These are phyloP conservation scores for Cercospora brassicicola DNA, from an alignment of 2,329 filamentous ascomycete species.

Conservation along the genomic window DNA sequence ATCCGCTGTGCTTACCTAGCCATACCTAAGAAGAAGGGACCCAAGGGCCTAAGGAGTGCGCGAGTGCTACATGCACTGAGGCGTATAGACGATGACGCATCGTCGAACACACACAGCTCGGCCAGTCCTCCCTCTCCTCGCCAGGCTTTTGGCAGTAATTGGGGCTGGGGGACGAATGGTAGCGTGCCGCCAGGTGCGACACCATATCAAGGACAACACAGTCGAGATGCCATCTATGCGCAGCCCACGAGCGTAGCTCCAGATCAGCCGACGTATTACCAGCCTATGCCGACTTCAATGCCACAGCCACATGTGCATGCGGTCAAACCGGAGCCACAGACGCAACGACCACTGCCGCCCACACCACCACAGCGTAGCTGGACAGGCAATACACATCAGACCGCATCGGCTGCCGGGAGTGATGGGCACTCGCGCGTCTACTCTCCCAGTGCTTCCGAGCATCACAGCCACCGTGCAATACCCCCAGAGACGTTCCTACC, in stretches of 20 bases:
- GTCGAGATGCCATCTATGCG: slow-evolving; percentile 19
- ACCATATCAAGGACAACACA: slow-evolving; percentile 13
- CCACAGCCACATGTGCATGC: slow-evolving; percentile 13
- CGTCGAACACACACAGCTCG: slow-evolving; percentile 22
- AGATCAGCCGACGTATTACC: slow-evolving; percentile 28
- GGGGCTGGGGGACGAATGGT: slow-evolving; percentile 32
- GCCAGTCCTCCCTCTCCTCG: slow-evolving; percentile 30
- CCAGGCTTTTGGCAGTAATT: slow-evolving; percentile 32
- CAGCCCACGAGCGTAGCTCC: slow-evolving; percentile 27
- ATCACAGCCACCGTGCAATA: slow-evolving; percentile 27
- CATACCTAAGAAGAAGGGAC: slow-evolving; percentile 41
- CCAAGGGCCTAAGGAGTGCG: slow-evolving; percentile 39
- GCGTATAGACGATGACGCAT: slow-evolving; percentile 37
- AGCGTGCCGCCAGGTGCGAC: slow-evolving; percentile 14
- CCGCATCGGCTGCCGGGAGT: slow-evolving; percentile 26
- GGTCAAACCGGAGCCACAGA: slow-evolving; percentile 14
- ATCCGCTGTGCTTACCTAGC: slow-evolving; percentile 41
- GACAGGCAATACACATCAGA: slow-evolving; percentile 20
- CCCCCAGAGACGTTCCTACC: slow-evolving; percentile 35
- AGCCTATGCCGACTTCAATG: slow-evolving; percentile 23
- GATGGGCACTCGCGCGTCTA: slow-evolving; percentile 25
- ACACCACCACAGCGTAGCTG: slow-evolving; percentile 23
- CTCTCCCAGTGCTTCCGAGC: slow-evolving; percentile 28
- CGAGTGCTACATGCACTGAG: slow-evolving; percentile 39
- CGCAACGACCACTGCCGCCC: slow-evolving; percentile 16